These are phyloP conservation scores for Durio zibethinus DNA, from an alignment of 345 rosid species.

Conservation along the genomic window DNA sequence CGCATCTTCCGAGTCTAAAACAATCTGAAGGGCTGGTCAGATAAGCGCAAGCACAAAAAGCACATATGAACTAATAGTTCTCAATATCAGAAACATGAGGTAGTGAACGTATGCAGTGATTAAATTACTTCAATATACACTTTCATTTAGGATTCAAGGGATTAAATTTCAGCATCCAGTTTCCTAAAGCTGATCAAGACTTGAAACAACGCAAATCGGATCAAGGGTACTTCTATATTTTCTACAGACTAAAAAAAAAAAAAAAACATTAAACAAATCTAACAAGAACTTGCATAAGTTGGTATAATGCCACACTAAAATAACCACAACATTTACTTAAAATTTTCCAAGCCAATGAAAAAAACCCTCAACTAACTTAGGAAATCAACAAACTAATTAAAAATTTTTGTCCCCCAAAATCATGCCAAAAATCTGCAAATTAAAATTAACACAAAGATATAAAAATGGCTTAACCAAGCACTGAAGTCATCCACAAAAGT, in stretches of 20 bases:
- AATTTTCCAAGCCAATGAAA: not conserved
- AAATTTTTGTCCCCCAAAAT: slow-evolving; percentile 5
- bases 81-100: not conserved
- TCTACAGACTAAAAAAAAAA: too few species aligned
- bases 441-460: not conserved
- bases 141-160: not conserved
- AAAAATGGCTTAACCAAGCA: not conserved
- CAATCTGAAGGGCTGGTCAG: not conserved
- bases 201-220: not conserved
- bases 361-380: not conserved
- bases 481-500: not conserved
- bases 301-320: not conserved
- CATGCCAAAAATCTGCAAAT: slow-evolving; percentile 32
- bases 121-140: not conserved
- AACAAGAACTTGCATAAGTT: not conserved
- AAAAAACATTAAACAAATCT: not conserved
- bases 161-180: not conserved
- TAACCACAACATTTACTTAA: not conserved
- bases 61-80: not conserved
- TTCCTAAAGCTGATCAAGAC: not conserved
- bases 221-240: not conserved
- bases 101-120: not conserved
- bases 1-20: not conserved
- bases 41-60: not conserved
- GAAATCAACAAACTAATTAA: not conserved